Evolutionary conservation across 176 grass and related monocot species (phyloP), one percentile per base, ranked within the genome.

Genomic region (Microstegium vimineum): DNA sequence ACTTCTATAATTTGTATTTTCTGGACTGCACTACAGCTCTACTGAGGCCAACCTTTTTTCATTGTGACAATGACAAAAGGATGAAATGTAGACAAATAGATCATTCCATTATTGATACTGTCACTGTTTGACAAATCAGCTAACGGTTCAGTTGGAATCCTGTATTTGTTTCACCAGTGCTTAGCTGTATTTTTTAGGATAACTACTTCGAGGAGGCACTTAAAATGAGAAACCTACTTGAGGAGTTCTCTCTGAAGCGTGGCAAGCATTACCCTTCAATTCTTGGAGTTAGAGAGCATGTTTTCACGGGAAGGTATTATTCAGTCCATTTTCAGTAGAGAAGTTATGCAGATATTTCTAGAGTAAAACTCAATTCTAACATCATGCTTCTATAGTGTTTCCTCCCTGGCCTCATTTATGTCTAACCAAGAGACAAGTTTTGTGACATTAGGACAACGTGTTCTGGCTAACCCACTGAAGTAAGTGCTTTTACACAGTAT

Each of bases 181-280:
- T 86, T 51, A 70, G 10, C 73, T 70, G 22, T 73, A n/a, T 83
- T 82, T 78, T 74, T 27, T 92, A 97, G 94, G 94, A 97, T 45
- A 97, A 97, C 59, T 97, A 97, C 78, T 97, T 97, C 4, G 94
- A 97, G 81, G 94, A 97, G 81, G 94, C 94, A 56, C 91, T 97
- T 51, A 97, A 94, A 86, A 94, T 97, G 92, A 92, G 94, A 83
- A 97, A 97, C 54, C 88, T 97, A 77, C 94, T 97, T 71, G 94
- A 97, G 90, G 94, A 97, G 69, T 97, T 97, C 64, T 83, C 74
- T 84, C 43, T 17, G 70, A 45, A 90, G 79, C 88, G 88, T 90
- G 92, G 92, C 73, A 79, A 88, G 62, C 90, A 87, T 82, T 87
- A 89, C 25, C 90, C 90, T 77, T 92, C 92, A 59, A 97, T 97